Percentiles rank a stretch among this genome's conserved stretches.
Evolutionary conservation across 345 rosid genomes (phyloP).

Genomic region (Boechera retrofracta): DNA sequence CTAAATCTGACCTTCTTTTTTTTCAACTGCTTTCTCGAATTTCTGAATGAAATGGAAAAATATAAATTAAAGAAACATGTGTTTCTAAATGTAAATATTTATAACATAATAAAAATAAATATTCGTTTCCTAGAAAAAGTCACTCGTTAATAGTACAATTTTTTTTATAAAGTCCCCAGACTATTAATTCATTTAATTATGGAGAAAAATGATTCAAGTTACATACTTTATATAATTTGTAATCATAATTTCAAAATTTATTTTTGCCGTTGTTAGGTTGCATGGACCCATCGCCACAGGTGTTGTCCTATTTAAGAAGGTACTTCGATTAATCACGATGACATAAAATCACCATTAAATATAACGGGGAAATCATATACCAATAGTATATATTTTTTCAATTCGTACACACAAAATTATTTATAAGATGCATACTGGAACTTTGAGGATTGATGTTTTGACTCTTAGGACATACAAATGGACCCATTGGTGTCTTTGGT

Average conservation of each 20-base stretch:
- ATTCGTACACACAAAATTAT: background rate
- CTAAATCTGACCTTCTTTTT: background rate
- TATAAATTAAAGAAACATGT: background rate
- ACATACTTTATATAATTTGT: background rate
- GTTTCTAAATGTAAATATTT: background rate
- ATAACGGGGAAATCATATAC: background rate
- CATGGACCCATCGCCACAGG: constrained; percentile 33
- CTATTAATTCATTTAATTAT: background rate
- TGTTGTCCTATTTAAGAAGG: constrained; percentile 28
- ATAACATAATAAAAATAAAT: background rate
- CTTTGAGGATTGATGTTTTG: constrained; percentile 39
- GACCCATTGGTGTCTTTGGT: constrained; percentile 37
- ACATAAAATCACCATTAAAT: constrained; percentile 18
- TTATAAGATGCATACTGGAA: constrained; percentile 31
- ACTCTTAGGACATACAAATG: constrained; percentile 31
- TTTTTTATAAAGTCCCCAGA: background rate
- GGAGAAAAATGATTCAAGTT: background rate
- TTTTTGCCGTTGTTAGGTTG: constrained; percentile 20
- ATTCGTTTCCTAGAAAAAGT: background rate
- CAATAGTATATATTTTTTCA: background rate
- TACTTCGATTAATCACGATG: constrained; percentile 21
- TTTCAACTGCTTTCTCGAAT: background rate
- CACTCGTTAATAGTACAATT: background rate
- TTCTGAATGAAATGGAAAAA: background rate
- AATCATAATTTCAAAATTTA: background rate